Base-by-base conservation (phyloP, 2,329 filamentous ascomycete species). In the Basipetospora chlamydospora region DNA sequence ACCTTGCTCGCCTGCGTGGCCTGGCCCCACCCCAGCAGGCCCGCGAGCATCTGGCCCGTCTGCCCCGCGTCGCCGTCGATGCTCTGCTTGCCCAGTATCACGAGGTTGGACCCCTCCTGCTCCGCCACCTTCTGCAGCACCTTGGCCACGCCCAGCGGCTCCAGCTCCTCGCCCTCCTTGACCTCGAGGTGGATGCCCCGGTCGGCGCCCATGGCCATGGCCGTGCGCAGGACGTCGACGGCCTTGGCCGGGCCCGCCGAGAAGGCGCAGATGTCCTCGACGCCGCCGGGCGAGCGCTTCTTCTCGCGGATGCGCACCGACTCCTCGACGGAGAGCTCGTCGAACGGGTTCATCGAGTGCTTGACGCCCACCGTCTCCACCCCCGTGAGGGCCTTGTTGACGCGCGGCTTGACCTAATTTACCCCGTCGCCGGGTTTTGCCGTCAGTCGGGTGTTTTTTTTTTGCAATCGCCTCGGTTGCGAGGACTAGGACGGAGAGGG, bases 131-230 rank as follows among this genome's bases (percentile, higher is more conserved):
- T 74, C 51, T 73, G 67, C 41, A 98, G 70, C 53, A 96, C 61
- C 67, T 98, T 98, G 30, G 90, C 90, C 11, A 98, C 82, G n/a
- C 73, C 71, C 39, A 98, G 66, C 16, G 90, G 90, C 64, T 96
- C 90, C 31, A 93, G 67, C 33, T 82, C 77, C 45, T 80, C 75
- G 40, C 73, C 73, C 28, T 85, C 82, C 45, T 75, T 72, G 22
- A 77, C 64, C 52, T 95, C 84, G 28, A 96, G 80, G 64, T 90
- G 86, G 54, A 98, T 80, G 28, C 66, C 80, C 16, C 87, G 80
- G 70, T 98, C 90, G 12, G 88, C 90, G 46, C 90, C 90, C 86
- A 98, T 95, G 49, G 90, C 90, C 86, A 98, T 90, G 40, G 90
- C 90, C 12, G 88, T 98, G 40, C 90, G 85, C 38, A 98, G 73